Conservation (phyloP, 1,284 basidiomycete species). For the Boletus semigastroideus region DNA sequence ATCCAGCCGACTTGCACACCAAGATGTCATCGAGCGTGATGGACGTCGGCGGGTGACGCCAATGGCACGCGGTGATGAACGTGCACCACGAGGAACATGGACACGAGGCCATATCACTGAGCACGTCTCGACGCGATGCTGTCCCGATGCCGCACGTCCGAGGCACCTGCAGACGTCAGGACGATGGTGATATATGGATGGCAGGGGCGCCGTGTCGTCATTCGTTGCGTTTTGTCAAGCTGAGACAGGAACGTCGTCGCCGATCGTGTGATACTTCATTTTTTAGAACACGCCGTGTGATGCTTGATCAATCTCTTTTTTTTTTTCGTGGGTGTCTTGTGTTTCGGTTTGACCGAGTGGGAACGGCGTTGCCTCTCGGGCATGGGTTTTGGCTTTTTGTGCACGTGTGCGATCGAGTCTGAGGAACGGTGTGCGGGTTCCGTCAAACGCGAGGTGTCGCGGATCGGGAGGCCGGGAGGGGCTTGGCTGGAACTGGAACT, state of each 20-base stretch:
- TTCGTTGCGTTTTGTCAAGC: background rate
- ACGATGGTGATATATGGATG: no score
- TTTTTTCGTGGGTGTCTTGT: no score
- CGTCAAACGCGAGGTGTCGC: no score
- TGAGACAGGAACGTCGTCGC: slow-evolving; percentile 6
- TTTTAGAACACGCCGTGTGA: background rate
- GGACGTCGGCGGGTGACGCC: slow-evolving; percentile 8
- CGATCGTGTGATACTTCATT: background rate
- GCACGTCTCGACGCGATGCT: background rate
- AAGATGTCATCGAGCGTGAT: slow-evolving; percentile 2
- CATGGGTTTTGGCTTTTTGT: no score
- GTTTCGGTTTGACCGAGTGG: no score
- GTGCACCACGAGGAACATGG: background rate
- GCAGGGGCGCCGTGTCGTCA: background rate
- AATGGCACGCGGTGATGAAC: background rate
- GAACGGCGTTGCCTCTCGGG: no score
- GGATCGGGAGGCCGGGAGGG: no score
- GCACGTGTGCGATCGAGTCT: no score
- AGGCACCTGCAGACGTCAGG: background rate
- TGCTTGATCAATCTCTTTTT: no score
- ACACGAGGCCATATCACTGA: background rate
- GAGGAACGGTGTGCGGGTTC: no score
- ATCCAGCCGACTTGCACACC: background rate
- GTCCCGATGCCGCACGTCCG: slow-evolving; percentile 1
- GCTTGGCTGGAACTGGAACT: no score